Evolutionary conservation across 495 filamentous ascomycete species (phyloP).

Genomic region (Neurospora tetraspora): DNA sequence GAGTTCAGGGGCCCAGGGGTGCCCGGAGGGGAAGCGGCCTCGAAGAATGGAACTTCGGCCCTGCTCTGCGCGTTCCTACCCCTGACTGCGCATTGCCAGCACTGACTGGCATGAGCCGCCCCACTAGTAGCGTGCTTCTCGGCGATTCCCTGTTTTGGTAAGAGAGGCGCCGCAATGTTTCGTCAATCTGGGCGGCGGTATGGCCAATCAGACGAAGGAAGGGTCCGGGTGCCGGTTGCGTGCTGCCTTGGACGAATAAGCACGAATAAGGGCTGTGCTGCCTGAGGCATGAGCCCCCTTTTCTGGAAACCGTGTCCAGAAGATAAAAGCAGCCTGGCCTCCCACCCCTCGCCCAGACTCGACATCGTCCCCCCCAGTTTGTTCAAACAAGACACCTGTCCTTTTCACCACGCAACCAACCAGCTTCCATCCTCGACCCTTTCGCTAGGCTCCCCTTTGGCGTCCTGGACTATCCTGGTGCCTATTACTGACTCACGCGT

Average conservation of each 20-base stretch:
- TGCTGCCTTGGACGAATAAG: background rate
- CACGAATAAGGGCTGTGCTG: constrained; percentile 2
- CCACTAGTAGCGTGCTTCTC: constrained; percentile 1
- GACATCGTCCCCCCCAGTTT: constrained; percentile 4
- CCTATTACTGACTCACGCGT: constrained; percentile 8
- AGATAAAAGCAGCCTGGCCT: constrained; percentile 24
- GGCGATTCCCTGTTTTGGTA: constrained; percentile 18
- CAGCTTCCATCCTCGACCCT: constrained; percentile 2
- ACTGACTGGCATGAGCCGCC: background rate
- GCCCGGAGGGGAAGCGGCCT: background rate
- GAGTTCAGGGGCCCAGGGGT: background rate
- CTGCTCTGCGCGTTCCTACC: background rate
- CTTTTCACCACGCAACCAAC: constrained; percentile 19
- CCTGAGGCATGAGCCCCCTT: constrained; percentile 22
- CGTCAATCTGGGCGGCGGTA: constrained; percentile 1
- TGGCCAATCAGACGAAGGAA: constrained; percentile 16
- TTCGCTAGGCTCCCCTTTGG: background rate
- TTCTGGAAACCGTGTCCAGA: constrained; percentile 20
- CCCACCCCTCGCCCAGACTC: constrained; percentile 11
- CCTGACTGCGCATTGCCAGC: background rate
- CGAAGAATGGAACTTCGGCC: background rate
- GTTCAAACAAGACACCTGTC: constrained; percentile 20
- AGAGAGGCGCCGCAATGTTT: constrained; percentile 15
- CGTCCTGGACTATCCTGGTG: background rate
- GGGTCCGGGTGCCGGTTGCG: background rate